Conservation (phyloP, 176 grass and related monocot species). For the Carex littledalei region DNA sequence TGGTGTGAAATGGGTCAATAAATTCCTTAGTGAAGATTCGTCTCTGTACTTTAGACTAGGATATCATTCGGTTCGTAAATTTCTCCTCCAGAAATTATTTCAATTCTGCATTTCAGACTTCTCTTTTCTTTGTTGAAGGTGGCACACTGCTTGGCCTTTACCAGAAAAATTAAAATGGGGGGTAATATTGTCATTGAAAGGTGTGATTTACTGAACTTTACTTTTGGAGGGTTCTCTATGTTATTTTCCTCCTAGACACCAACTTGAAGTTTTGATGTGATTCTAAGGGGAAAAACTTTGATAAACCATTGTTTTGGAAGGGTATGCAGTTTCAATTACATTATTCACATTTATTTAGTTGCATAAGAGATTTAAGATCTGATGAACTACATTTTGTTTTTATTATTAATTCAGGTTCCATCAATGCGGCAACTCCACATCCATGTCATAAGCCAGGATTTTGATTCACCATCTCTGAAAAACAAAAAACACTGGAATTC, state of each 20-base stretch:
- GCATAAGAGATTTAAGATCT: neutral
- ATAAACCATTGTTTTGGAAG: neutral
- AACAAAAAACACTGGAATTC: slow-evolving; percentile 97
- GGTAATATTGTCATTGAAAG: slow-evolving; percentile 3
- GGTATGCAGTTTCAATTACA: neutral
- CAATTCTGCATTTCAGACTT: neutral
- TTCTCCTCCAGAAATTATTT: neutral
- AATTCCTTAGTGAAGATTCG: slow-evolving; percentile 53
- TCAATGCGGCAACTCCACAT: slow-evolving; percentile 93
- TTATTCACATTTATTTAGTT: neutral
- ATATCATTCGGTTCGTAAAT: slow-evolving; percentile 63
- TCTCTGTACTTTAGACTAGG: slow-evolving; percentile 72
- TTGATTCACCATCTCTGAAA: slow-evolving; percentile 50
- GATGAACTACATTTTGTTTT: neutral
- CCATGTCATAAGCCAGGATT: slow-evolving; percentile 95
- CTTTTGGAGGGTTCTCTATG: neutral
- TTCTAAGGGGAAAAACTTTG: too few relatives aligned
- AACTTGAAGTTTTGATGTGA: too few relatives aligned
- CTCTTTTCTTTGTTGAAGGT: neutral
- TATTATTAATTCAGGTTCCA: slow-evolving; percentile 48
- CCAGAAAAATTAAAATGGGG: neutral
- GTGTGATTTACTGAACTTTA: neutral
- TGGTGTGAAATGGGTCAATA: slow-evolving; percentile 59
- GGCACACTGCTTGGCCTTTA: neutral
- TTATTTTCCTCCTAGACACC: neutral